These are phyloP conservation scores for Stachybotrys chlorohalonatus DNA, from an alignment of 2,329 filamentous ascomycete species.

Conservation along the genomic window DNA sequence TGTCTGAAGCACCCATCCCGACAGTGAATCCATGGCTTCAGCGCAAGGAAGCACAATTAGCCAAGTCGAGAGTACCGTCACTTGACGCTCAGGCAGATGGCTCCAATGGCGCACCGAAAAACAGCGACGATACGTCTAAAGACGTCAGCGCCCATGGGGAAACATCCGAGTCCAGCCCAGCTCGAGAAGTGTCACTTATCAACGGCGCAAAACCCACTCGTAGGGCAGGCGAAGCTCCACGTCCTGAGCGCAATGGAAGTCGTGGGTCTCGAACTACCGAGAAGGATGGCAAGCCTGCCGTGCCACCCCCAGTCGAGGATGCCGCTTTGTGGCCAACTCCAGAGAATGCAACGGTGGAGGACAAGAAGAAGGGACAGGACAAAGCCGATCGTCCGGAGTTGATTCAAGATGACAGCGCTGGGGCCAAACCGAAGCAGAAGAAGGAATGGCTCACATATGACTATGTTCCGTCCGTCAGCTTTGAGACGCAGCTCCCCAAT, in stretches of 20 bases:
- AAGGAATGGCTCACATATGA: slow-evolving; percentile 78
- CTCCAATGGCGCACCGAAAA: slow-evolving; percentile 15
- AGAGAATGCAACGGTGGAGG: slow-evolving; percentile 61
- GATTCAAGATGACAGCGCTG: slow-evolving; percentile 38
- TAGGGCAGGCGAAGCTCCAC: slow-evolving; percentile 31
- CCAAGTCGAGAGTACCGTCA: slow-evolving; percentile 36
- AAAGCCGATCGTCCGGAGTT: slow-evolving; percentile 53
- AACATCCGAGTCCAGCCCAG: slow-evolving; percentile 5
- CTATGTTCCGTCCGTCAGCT: slow-evolving; percentile 76
- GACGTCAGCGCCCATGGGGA: slow-evolving; percentile 14
- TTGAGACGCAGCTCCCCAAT: slow-evolving; percentile 69
- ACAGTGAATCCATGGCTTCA: slow-evolving; percentile 83
- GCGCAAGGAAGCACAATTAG: slow-evolving; percentile 56
- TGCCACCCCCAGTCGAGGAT: slow-evolving; percentile 62
- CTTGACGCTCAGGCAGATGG: slow-evolving; percentile 26
- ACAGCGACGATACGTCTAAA: slow-evolving; percentile 35
- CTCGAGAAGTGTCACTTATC: slow-evolving; percentile 15
- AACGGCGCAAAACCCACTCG: slow-evolving; percentile 32
- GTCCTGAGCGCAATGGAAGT: slow-evolving; percentile 32
- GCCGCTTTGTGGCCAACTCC: slow-evolving; percentile 84
- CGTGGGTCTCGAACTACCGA: slow-evolving; percentile 37
- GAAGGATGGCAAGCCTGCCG: slow-evolving; percentile 20
- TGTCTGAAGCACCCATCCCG: slow-evolving; percentile 76
- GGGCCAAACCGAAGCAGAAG: slow-evolving; percentile 52
- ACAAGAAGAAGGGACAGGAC: slow-evolving; percentile 66